These are phyloP conservation scores for Tuber magnatum DNA, from an alignment of 495 filamentous ascomycete species.

Conservation along the genomic window DNA sequence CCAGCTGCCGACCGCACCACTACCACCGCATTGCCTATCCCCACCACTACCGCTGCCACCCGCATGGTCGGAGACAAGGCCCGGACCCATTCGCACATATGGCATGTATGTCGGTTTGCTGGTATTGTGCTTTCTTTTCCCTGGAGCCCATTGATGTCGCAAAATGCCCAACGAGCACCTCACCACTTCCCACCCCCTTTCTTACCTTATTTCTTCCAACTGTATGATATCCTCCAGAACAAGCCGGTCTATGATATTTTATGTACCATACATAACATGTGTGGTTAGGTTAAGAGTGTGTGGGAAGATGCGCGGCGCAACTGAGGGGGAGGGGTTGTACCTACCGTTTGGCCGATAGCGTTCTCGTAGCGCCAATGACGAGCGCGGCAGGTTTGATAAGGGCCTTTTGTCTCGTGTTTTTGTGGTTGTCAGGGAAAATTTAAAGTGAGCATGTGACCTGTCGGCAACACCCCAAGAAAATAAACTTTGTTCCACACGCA, in stretches of 20 bases:
- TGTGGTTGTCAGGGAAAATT: not conserved
- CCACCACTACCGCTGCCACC: not conserved
- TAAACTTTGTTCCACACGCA: not conserved
- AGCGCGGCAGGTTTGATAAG: constrained; percentile 2
- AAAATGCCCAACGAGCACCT: not conserved
- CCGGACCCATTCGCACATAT: not conserved
- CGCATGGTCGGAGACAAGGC: not conserved
- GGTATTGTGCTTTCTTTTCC: not conserved
- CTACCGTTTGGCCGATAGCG: not conserved
- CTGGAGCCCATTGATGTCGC: not conserved
- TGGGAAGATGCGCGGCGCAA: not conserved
- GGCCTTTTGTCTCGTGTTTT: not conserved
- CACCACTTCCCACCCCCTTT: not conserved
- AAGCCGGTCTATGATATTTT: not conserved
- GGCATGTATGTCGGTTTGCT: not conserved
- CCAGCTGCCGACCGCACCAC: not conserved
- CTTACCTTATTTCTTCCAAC: not conserved
- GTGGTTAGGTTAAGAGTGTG: not conserved
- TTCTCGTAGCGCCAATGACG: constrained; percentile 3
- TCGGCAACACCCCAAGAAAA: not conserved
- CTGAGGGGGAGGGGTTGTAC: not conserved
- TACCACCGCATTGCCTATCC: not conserved
- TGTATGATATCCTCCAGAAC: not conserved
- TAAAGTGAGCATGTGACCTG: not conserved
- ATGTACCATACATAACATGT: not conserved